Evolutionary conservation across 2,329 filamentous ascomycete genomes (phyloP), one percentile per base, ranked within the genome.

Genomic region (Phialophora tarda): DNA sequence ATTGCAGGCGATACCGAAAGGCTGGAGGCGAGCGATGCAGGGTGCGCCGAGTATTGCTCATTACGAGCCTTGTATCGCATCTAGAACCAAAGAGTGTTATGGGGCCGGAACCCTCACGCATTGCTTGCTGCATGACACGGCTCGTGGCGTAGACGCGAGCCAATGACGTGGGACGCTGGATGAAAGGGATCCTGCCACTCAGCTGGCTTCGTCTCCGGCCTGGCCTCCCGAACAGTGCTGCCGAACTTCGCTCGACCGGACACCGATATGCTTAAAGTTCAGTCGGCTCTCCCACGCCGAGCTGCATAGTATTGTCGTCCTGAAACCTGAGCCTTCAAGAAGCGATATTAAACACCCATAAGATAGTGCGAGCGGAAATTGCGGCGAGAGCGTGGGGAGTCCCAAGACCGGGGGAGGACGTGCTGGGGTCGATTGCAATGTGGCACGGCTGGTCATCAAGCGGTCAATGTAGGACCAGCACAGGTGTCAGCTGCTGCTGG

Each of bases 1-100:
- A 26, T 61, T 54, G 30, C 28, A 41, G 47, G 59, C 44, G 30
- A 61, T 61, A 61, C 59, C 59, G 59, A 61, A 61, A 54, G 50
- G 30, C 23, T 54, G 30, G 59, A 41, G 51, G 53, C 60, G 55
- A 61, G 53, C 38, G 7, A 59, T 57, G 48, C 48, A 51, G 48
- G 48, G 48, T 24, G 60, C 38, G 24, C 21, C 51, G 47, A 38
- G 41, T 34, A 57, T 14, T 51, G 54, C 23, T 56, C 57, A 34
- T 61, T 61, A 58, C 61, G 23, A 50, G 58, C 44, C n/a, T 55
- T 24, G 65, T 51, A 51, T 54, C 34, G 50, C 44, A 44, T 64
- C 65, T 67, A 64, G 65, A 67, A 67, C 62, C 60, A 50, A 50
- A 64, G 21, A 44, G 30, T 47, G 17, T 23, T 44, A 38, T 60